Percentiles rank a stretch among this genome's conserved stretches.
Evolutionary conservation across 2,329 filamentous ascomycete species (phyloP).

Genomic region (Epichloe elymi): DNA sequence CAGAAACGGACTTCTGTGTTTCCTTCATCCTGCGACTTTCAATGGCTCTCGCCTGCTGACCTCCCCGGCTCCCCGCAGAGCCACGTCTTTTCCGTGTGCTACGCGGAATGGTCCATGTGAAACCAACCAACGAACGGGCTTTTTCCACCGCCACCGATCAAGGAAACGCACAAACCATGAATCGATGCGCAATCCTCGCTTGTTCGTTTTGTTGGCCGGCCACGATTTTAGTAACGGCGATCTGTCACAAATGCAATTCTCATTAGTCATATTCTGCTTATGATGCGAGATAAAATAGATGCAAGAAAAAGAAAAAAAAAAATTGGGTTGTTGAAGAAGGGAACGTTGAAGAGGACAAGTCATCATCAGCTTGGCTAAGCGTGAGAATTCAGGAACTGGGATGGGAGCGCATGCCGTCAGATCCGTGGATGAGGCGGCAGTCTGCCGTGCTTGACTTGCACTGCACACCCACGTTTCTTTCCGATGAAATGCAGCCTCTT

Average conservation of each 20-base stretch:
- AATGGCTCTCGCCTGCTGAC: not conserved
- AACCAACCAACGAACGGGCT: not conserved
- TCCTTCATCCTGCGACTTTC: not conserved
- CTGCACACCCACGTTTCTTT: too few relatives aligned
- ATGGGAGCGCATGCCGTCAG: too few relatives aligned
- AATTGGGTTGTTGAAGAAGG: not conserved
- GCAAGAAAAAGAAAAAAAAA: not conserved
- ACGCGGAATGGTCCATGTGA: not conserved
- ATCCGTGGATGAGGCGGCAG: too few relatives aligned
- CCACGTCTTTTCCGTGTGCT: not conserved
- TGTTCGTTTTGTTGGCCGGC: not conserved
- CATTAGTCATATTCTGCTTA: conserved; percentile 5
- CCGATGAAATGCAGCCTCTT: too few relatives aligned
- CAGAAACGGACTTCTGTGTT: not conserved
- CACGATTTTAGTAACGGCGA: conserved; percentile 9
- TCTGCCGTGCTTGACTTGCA: too few relatives aligned
- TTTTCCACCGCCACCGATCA: not conserved
- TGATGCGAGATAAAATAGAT: not conserved
- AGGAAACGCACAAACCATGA: not conserved
- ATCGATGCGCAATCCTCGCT: not conserved
- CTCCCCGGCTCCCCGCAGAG: not conserved
- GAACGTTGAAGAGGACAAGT: not conserved
- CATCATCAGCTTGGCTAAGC: not conserved
- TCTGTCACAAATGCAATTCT: conserved; percentile 8
- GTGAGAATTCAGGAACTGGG: too few relatives aligned